phyloP scores from a whole-genome alignment of 1,284 basidiomycete species.

The Xerocomus nothofagi region DNA sequence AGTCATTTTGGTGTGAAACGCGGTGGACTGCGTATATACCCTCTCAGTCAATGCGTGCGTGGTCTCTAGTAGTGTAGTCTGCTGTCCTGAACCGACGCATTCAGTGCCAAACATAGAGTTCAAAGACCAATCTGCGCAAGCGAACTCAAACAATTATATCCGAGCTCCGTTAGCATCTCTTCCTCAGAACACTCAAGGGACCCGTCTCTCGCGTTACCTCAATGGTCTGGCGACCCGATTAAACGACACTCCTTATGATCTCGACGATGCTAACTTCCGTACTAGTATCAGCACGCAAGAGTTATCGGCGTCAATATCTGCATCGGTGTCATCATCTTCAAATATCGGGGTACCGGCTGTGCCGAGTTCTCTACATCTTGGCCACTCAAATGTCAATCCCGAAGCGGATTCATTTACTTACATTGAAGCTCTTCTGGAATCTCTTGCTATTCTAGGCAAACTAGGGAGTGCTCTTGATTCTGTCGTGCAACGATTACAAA shows the following conservation, averaged over 20 bases:
- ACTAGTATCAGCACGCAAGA: slow-evolving; percentile 29
- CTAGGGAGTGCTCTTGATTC: slow-evolving; percentile 85
- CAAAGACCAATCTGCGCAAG: slow-evolving; percentile 46
- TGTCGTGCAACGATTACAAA: slow-evolving; percentile 79
- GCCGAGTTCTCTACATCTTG: slow-evolving; percentile 15
- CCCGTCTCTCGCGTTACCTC: slow-evolving; percentile 65
- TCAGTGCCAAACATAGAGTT: slow-evolving; percentile 60
- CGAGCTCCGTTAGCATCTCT: slow-evolving; percentile 38
- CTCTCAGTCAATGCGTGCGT: slow-evolving; percentile 76
- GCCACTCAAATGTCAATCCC: slow-evolving; percentile 55
- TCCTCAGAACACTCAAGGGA: slow-evolving; percentile 35
- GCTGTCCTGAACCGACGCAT: slow-evolving; percentile 10
- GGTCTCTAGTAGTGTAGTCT: background rate
- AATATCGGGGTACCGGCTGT: slow-evolving; percentile 22
- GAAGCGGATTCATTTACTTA: slow-evolving; percentile 94
- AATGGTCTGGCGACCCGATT: slow-evolving; percentile 71
- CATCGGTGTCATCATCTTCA: slow-evolving; percentile 30
- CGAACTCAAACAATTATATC: slow-evolving; percentile 31
- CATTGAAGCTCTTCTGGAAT: slow-evolving; percentile 92
- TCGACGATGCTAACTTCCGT: slow-evolving; percentile 55
- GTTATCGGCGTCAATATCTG: slow-evolving; percentile 30
- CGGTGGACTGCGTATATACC: slow-evolving; percentile 87
- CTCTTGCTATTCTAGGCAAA: slow-evolving; percentile 87
- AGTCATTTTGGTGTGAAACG: slow-evolving; percentile 93
- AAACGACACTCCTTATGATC: slow-evolving; percentile 77